Evolutionary conservation across 192 early-diverging fungal species (phyloP), one percentile per base, ranked within the genome.

Genomic region (Coemansia brasiliensis): DNA sequence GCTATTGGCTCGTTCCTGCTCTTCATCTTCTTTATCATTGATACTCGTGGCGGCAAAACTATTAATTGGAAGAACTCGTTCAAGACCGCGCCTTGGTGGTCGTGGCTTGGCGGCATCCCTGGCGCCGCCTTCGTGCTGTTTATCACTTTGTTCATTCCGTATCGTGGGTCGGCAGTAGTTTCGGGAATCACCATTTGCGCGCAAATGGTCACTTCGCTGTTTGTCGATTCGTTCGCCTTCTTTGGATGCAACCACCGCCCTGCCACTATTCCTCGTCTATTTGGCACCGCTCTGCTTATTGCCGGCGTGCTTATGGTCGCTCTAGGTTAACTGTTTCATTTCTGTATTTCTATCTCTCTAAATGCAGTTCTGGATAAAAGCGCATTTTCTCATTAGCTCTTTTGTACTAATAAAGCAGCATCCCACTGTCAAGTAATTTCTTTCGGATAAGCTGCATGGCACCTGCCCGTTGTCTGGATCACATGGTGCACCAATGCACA

Each of bases 291-390:
- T 24, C 51, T 79, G 29, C 21, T 79, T 26, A 60, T 79, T 51
- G 76, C 69, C 13, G 76, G 76, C 24, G 70, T 79, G n/a, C 69
- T 79, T 5, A 72, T 79, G 75, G 75, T 79, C 15, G 68, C 75
- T 3, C 62, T 79, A 20, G 68, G 64, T 11, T 78, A 65, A 21
- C n/a, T n/a, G n/a, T n/a, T n/a, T 3, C 11, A 6, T 20, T 6
- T 29, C n/a, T 11, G 39, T 18, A 2, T 25, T 20, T 45, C 21
- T 40, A n/a, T 35, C 32, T 7, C 32, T n/a, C n/a, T n/a, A 7
- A 35, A 35, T 35, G 32, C 32, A 35, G 6, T 35, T 35, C 10
- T 35, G 27, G 27, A 9, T 7, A 5, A 35, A 1, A 35, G 2
- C 32, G n/a, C n/a, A n/a, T n/a, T n/a, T n/a, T n/a, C n/a, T n/a